phyloP scores from a whole-genome alignment of 1,284 basidiomycete genomes.

The Vanrija sp. region DNA sequence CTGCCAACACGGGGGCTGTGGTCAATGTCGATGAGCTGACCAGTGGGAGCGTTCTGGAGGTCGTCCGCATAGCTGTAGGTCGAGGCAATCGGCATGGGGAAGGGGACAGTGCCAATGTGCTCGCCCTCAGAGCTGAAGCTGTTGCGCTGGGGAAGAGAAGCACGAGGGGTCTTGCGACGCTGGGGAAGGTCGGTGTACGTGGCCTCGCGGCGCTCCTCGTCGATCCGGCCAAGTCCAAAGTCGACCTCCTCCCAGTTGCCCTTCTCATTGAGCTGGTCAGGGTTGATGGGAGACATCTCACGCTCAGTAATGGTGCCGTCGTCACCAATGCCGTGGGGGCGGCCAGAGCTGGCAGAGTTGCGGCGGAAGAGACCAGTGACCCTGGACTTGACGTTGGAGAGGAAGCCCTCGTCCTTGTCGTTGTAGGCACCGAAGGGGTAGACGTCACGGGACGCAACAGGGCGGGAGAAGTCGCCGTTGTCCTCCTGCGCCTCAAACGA shows the following conservation, averaged over 20 bases:
- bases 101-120: background rate
- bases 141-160: background rate
- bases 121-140: constrained; percentile 5
- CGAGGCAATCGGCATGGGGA: constrained; percentile 24
- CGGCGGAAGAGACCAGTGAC: constrained; percentile 18
- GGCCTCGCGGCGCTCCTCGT: constrained; percentile 28
- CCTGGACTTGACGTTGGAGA: constrained; percentile 15
- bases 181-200: constrained; percentile 18
- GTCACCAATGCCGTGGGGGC: constrained; percentile 16
- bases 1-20: constrained; percentile 16
- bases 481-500: constrained; percentile 44
- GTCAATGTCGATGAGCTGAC: constrained; percentile 19
- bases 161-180: background rate
- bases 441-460: constrained; percentile 10
- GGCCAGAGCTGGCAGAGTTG: background rate
- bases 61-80: constrained; percentile 16
- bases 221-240: constrained; percentile 47
- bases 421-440: constrained; percentile 37
- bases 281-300: constrained; percentile 26
- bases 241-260: constrained; percentile 49
- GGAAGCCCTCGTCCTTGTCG: constrained; percentile 30
- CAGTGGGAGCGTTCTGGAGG: background rate
- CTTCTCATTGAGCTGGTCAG: constrained; percentile 20
- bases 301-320: constrained; percentile 18
- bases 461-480: constrained; percentile 27